Base-by-base conservation (phyloP, 2,329 filamentous ascomycete species). In the Apiospora rasikravindrae region DNA sequence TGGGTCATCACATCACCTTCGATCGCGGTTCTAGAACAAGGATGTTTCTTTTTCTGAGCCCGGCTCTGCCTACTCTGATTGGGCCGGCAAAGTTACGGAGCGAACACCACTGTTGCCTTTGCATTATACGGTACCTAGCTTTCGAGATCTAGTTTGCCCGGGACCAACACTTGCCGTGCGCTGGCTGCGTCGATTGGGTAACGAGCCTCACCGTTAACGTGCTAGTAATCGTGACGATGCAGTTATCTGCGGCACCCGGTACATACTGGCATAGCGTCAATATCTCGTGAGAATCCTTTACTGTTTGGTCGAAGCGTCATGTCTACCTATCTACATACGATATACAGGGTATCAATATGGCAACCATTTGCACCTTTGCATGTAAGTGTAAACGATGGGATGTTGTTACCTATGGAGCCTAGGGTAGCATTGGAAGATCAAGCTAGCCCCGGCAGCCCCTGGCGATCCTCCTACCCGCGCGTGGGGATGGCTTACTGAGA, bases 161-260 rank as follows among this genome's bases (percentile, higher is more conserved):
- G 57, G 57, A 40, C 29, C 33, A 22, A 33, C 22, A 22, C 19
- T 40, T 64, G 33, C 57, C 57, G 57, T 40, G 57, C 19, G 57
- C 57, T 64, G 57, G 29, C 33, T 40, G 22, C 57, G 40, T 64
- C 57, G 57, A 64, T 64, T 64, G 57, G 57, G 19, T n/a, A 64
- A 22, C 22, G 29, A 64, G 57, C 57, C 57, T 64, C 57, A 64
- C 57, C 57, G 57, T 64, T 40, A n/a, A 40, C 40, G 57, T 24
- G 29, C 57, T n/a, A 19, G 57, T 24, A 40, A 40, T 64, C 57
- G 33, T 64, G 57, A n/a, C 40, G 57, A 37, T 40, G 57, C 57
- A n/a, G 33, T 64, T 33, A 40, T 22, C 40, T 10, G 22, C 22
- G 57, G 57, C 7, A 40, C 29, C 40, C 40, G 33, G 33, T 11